Evolutionary conservation across 2,329 filamentous ascomycete species (phyloP), one percentile per base, ranked within the genome.

Genomic region (Fusarium sp.): DNA sequence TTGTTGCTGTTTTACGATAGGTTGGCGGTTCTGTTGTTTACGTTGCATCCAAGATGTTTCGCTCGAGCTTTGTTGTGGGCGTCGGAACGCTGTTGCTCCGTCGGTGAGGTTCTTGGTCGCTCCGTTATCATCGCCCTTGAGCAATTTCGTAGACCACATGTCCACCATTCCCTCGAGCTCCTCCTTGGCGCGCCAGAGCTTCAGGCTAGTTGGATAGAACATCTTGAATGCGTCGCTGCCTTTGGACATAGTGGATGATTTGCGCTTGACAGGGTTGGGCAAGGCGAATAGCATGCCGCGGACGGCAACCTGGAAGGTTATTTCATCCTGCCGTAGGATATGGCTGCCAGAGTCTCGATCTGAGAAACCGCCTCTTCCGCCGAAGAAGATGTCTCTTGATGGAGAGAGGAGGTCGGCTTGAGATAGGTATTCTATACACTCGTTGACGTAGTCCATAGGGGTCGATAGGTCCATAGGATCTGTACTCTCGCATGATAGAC

Each of bases 261-360:
- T 85, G n/a, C 90, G 87, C 77, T 93, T 95, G 11, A 99, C 96
- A 0, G 95, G 95, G 72, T 88, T 88, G 3, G 96, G 96, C 3
- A 99, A 85, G 11, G 90, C 91, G 77, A 97, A 97, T 1, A 98
- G 80, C 50, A 98, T 81, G 1, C 96, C 96, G 14, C 94, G 89
- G 0, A 97, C 93, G 6, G 94, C 94, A 19, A 95, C 90, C 70
- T 99, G 93, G 69, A 98, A 98, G 24, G 92, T 91, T 76, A 99
- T 94, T 76, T 99, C 96, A 67, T 98, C 94, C 79, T 98, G 95
- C 8, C 94, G 90, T 11, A 98, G 81, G 15, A 91, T 85, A 64
- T 98, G 95, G 54, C 89, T 88, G 21, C 87, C 87, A 1, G 85
- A 84, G 77, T 91, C 84, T 81, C 80, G 84, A 74, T 81, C 86